Conservation (phyloP, 176 grass and related monocot genomes). For the Cocos nucifera region DNA sequence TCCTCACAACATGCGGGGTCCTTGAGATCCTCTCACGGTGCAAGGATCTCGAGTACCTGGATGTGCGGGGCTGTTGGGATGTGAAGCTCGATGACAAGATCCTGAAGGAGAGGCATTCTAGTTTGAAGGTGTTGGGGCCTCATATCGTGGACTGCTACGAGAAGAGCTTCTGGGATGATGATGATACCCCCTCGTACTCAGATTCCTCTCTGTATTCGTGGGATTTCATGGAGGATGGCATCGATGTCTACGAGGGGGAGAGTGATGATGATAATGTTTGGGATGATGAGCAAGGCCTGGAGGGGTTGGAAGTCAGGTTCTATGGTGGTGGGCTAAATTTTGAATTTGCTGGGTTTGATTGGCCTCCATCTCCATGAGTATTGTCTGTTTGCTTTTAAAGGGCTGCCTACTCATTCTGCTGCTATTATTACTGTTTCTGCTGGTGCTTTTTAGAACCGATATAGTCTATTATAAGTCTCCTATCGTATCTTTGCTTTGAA, state of each 20-base stretch:
- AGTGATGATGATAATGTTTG: constrained; percentile 76
- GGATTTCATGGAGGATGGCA: constrained; percentile 60
- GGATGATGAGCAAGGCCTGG: constrained; percentile 62
- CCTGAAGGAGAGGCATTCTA: constrained; percentile 40
- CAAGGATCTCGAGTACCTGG: constrained; percentile 62
- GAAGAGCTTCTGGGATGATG: constrained; percentile 53
- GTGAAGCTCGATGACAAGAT: constrained; percentile 61
- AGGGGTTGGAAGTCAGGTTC: constrained; percentile 81
- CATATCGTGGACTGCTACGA: constrained; percentile 77
- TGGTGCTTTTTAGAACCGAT: too few relatives aligned
- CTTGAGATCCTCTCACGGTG: constrained; percentile 58
- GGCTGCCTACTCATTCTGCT: too few relatives aligned
- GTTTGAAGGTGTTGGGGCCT: constrained; percentile 59
- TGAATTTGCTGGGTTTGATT: constrained; percentile 57
- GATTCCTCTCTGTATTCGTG: constrained; percentile 75
- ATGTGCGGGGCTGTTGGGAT: constrained; percentile 89
- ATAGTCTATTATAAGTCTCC: too few relatives aligned
- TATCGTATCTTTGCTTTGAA: too few relatives aligned
- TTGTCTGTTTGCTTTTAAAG: too few relatives aligned
- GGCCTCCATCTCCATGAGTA: constrained; percentile 79
- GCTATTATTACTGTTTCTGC: too few relatives aligned
- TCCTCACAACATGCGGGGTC: constrained; percentile 49
- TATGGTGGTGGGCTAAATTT: constrained; percentile 69
- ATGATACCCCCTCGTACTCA: constrained; percentile 61
- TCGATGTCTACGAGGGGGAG: constrained; percentile 32